Evolutionary conservation across 805 yeast species (phyloP).

Genomic region (Kodamaea kaohsiungensis): DNA sequence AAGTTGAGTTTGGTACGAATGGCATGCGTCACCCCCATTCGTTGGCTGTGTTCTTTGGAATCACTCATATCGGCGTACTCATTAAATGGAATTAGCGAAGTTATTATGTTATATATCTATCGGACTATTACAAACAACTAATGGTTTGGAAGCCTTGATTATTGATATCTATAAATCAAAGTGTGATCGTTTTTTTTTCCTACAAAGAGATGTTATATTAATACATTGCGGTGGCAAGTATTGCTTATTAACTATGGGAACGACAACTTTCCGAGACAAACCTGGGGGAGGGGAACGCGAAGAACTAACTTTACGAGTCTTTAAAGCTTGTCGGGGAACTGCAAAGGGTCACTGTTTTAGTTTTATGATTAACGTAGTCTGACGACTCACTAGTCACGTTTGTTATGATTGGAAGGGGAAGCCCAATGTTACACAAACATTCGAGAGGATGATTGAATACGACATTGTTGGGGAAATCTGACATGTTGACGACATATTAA

Average conservation of each 20-base stretch:
- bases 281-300: not conserved
- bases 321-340: not conserved
- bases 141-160: not conserved
- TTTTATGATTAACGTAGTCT: not conserved
- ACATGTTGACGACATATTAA: not conserved
- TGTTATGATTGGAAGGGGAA: not conserved
- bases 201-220: not conserved
- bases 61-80: conserved; percentile 15
- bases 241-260: not conserved
- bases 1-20: conserved; percentile 69
- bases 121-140: not conserved
- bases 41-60: conserved; percentile 15
- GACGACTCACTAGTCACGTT: conserved; percentile 4
- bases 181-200: conserved; percentile 2
- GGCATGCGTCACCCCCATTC: conserved; percentile 55
- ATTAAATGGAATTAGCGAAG: not conserved
- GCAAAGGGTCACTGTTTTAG: not conserved
- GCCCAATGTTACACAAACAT: not conserved
- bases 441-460: not conserved
- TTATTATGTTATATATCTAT: not conserved
- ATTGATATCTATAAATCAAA: not conserved
- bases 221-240: not conserved
- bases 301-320: not conserved
- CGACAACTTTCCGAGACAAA: not conserved
- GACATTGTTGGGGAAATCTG: not conserved